Evolutionary conservation across 2,329 filamentous ascomycete genomes (phyloP).

Genomic region (Didymella glomerata): DNA sequence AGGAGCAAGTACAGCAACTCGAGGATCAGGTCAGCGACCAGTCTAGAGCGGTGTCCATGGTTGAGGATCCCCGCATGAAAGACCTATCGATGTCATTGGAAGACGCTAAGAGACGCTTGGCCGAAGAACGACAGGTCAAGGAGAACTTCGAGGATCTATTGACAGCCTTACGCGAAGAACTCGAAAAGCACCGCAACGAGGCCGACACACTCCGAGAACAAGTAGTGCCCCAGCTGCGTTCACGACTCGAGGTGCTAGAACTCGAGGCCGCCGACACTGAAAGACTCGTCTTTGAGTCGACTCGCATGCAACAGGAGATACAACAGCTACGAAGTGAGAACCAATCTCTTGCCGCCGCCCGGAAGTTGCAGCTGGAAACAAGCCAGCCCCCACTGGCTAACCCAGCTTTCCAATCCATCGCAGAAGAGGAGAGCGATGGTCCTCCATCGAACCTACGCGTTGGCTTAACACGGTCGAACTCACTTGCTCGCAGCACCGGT

Average conservation of each 20-base stretch:
- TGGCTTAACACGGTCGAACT: constrained; percentile 71
- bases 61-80: constrained; percentile 65
- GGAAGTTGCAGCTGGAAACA: constrained; percentile 59
- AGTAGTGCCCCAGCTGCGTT: constrained; percentile 79
- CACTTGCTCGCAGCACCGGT: constrained; percentile 65
- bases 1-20: constrained; percentile 83
- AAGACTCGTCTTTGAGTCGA: constrained; percentile 78
- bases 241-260: constrained; percentile 81
- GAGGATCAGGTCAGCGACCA: constrained; percentile 71
- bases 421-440: constrained; percentile 62
- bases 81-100: constrained; percentile 84
- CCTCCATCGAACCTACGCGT: constrained; percentile 47
- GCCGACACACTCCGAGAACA: constrained; percentile 91
- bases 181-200: constrained; percentile 84
- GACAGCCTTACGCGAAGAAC: constrained; percentile 80
- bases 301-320: constrained; percentile 84
- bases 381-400: constrained; percentile 50
- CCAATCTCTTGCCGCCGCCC: constrained; percentile 60
- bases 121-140: constrained; percentile 86
- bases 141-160: constrained; percentile 94
- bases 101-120: constrained; percentile 80
- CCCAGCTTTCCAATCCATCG: constrained; percentile 66
- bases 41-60: constrained; percentile 37
- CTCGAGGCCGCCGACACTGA: constrained; percentile 75
- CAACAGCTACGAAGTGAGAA: constrained; percentile 71